Evolutionary conservation across 169 alveolate genomes (phyloP), one percentile per base, ranked within the genome.

Genomic region (Plasmodium yoelii): DNA sequence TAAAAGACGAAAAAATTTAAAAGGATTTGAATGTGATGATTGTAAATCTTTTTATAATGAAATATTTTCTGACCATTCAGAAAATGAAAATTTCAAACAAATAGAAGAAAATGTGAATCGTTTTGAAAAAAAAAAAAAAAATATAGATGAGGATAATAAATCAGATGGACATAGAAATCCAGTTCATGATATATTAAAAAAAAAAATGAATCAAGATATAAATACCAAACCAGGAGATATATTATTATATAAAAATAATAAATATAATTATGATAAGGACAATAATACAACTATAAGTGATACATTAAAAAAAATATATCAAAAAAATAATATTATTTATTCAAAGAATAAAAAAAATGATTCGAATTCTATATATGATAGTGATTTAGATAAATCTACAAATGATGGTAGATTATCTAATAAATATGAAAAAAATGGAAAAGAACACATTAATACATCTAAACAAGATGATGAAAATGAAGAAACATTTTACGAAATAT

Each of bases 41-140:
- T 77, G 89, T 59, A 77, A 65, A 63, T 63, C 68, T 15, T 77
- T 77, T 64, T 77, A 77, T 77, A 68, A 77, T 42, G 89, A 77
- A 77, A 53, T 77, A 59, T 77, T 39, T 64, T 77, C 60, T 13
- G 89, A 77, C 42, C 46, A 46, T 42, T 51, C 44, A 22, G 89
- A 77, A 28, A 10, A 5, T 12, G 63, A 57, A 42, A 44, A 1
- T 12, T 42, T 67, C 5, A 67, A 70, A 70, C 24, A 26, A 70
- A 19, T 7, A 51, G 47, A 70, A 49, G 15, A 70, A 47, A 49
- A 19, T 15, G 34, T 15, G 19, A 15, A 57, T 57, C 22, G 19
- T 5, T 67, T n/a, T 39, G 19, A 13, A 22, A 19, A 19, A 2
- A 67, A 18, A 0, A 12, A 8, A 42, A 67, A 67, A 18, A 70